Conservation (phyloP, 139 green algal species). For the Marvania coccoides region DNA sequence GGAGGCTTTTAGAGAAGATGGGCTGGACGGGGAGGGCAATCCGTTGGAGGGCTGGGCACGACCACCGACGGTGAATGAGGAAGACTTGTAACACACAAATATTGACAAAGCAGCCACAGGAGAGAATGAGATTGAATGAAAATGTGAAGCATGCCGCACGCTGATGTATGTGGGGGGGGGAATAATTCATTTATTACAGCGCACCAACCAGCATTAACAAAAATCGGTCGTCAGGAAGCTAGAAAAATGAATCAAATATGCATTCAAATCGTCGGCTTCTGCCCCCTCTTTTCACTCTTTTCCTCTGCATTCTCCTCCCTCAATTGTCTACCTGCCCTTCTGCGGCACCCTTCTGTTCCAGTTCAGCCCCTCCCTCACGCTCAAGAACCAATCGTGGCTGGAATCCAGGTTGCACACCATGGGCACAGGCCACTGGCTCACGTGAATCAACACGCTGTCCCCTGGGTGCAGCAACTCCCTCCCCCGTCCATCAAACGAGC, state of each 20-base stretch:
- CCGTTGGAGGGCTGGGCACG: conserved; percentile 2
- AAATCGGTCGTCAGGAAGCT: too few relatives aligned
- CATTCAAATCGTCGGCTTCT: too few relatives aligned
- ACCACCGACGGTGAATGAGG: neutral
- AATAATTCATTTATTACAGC: too few relatives aligned
- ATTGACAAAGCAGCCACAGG: too few relatives aligned
- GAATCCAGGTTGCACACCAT: conserved; percentile 62
- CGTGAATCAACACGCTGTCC: conserved; percentile 58
- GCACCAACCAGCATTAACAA: too few relatives aligned
- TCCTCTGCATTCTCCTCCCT: too few relatives aligned
- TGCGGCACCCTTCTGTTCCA: conserved; percentile 9
- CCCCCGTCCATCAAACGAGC: conserved; percentile 59
- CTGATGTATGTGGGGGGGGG: too few relatives aligned
- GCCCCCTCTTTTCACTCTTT: too few relatives aligned
- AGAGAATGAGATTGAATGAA: too few relatives aligned
- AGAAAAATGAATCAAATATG: too few relatives aligned
- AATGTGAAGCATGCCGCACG: too few relatives aligned
- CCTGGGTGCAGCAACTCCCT: conserved; percentile 39
- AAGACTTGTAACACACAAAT: neutral
- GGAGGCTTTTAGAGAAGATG: conserved; percentile 1
- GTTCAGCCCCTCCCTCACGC: conserved; percentile 49
- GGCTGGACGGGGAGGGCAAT: conserved; percentile 3
- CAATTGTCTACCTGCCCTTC: too few relatives aligned
- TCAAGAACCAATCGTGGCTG: conserved; percentile 71
- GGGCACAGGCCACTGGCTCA: conserved; percentile 48